Base-by-base conservation (phyloP, 148 eudicot genomes). In the Dysphania ambrosioides region DNA sequence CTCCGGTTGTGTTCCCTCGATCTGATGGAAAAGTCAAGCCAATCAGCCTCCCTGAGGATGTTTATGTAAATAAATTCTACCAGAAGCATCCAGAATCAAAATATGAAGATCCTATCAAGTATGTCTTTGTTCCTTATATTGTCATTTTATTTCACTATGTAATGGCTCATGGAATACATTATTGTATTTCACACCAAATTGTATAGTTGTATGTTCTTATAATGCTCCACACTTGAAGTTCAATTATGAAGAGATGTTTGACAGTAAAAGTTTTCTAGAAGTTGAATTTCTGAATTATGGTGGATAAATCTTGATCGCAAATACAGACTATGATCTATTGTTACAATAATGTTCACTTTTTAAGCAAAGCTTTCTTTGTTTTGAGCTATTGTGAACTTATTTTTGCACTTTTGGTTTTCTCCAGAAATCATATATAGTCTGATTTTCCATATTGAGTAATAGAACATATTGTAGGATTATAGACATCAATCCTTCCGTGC, bases 81-180 rank as follows among this genome's bases (percentile, higher is more conserved):
- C 60, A 78, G 79, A 90, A 83, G 82, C 85, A 88, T 79, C 93
- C 90, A 29, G 93, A 90, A 67, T 88, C 98, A 59, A 85, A 87
- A 71, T 78, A 83, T 83, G 86, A 94, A 82, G 97, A 94, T 78
- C 82, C 96, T 76, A 78, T 94, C 87, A 88, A 83, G 98, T 94
- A 90, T 77, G 80, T 32, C n/a, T 51, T 71, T 65, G 11, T 44
- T 72, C 51, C 5, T 69, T 65, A n/a, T n/a, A n/a, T n/a, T n/a
- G n/a, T n/a, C n/a, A n/a, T n/a, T n/a, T 16, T 38, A 21, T 69
- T 68, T 63, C 21, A 31, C 38, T 58, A n/a, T 40, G 30, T 32
- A 30, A 19, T 70, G 40, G n/a, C n/a, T n/a, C 36, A 41, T 29
- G 29, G 19, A 42, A 31, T 36, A 32, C 35, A 59, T 58, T 44